phyloP scores from a whole-genome alignment of 2,329 filamentous ascomycete species.

The Aspergillus pseudoglaucus region DNA sequence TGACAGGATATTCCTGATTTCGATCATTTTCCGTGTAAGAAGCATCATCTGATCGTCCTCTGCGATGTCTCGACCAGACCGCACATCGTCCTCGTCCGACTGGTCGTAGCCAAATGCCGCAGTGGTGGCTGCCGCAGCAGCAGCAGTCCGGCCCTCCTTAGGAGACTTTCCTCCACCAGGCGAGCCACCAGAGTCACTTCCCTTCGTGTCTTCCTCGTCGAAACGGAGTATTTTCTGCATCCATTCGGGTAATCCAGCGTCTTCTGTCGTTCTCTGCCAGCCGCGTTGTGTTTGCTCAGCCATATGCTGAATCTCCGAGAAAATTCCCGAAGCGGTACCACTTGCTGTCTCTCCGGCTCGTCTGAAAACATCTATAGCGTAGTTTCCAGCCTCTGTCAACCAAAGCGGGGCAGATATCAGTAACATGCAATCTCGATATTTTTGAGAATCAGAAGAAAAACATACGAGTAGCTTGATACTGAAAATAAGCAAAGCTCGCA shows the following conservation, averaged over 20 bases:
- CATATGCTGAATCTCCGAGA: conserved; percentile 66
- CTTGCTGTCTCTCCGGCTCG: conserved; percentile 66
- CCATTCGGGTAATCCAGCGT: conserved; percentile 69
- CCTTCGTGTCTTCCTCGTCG: conserved; percentile 51
- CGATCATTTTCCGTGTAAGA: conserved; percentile 98
- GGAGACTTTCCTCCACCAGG: conserved; percentile 43
- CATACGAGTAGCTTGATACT: conserved; percentile 89
- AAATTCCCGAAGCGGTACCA: conserved; percentile 61
- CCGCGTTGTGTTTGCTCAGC: conserved; percentile 72
- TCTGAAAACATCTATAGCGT: conserved; percentile 68
- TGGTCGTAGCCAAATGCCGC: conserved; percentile 73
- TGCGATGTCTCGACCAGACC: conserved; percentile 59
- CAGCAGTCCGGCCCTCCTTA: conserved; percentile 51
- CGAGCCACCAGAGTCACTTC: conserved; percentile 39
- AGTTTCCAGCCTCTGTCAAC: conserved; percentile 62
- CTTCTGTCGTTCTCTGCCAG: conserved; percentile 77
- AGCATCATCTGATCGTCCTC: conserved; percentile 99
- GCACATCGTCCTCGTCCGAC: conserved; percentile 54
- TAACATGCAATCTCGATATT: background rate
- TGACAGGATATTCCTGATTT: conserved; percentile 87
- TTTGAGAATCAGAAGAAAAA: conserved; percentile 13
- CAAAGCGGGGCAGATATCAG: background rate
- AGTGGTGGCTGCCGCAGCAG: conserved; percentile 63
- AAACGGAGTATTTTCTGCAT: conserved; percentile 63
- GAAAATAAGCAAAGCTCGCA: conserved; percentile 81